Percentiles rank a stretch among this genome's conserved stretches.
Conservation (phyloP, 2,329 filamentous ascomycete species). For the Paradendryphiella salina region DNA sequence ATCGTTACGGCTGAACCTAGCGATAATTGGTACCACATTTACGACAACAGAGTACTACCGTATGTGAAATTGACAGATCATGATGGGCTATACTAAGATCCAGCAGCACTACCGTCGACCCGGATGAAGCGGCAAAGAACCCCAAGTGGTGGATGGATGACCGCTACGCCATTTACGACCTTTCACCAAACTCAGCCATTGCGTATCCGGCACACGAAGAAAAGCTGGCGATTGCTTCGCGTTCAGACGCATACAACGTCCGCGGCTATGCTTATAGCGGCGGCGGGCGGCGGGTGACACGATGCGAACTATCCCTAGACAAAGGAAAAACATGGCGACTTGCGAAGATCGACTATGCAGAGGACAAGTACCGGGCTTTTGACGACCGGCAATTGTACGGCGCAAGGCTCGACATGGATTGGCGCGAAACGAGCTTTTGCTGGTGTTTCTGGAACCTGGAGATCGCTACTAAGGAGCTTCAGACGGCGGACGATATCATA, state of each 20-base stretch:
- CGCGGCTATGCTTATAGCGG: slow-evolving; percentile 88
- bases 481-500: slow-evolving; percentile 70
- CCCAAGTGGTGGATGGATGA: slow-evolving; percentile 85
- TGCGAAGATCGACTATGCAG: slow-evolving; percentile 77
- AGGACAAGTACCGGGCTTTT: slow-evolving; percentile 76
- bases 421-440: slow-evolving; percentile 80
- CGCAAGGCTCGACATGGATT: slow-evolving; percentile 76
- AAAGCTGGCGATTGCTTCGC: slow-evolving; percentile 56
- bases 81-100: slow-evolving; percentile 3
- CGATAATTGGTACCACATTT: slow-evolving; percentile 94
- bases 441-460: slow-evolving; percentile 91
- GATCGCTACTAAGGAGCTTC: slow-evolving; percentile 65
- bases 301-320: slow-evolving; percentile 82
- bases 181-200: slow-evolving; percentile 83
- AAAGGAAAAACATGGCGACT: slow-evolving; percentile 79
- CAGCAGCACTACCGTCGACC: slow-evolving; percentile 71
- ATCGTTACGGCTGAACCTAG: slow-evolving; percentile 78
- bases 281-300: slow-evolving; percentile 78
- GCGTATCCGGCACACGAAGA: slow-evolving; percentile 81
- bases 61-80: slow-evolving; percentile 36
- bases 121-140: slow-evolving; percentile 75
- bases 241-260: slow-evolving; percentile 62
- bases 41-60: slow-evolving; percentile 87
- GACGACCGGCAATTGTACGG: slow-evolving; percentile 70
- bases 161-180: slow-evolving; percentile 88